Percentiles rank a stretch among this genome's conserved stretches.
Conservation (phyloP, 345 rosid species). For the rapeseed (Brassica napus) region Da-Ae NC_063446.1:24292001-24292500, state of each 20-base stretch:
- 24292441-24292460: constrained; percentile 25
- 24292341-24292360: background rate
- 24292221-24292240: constrained; percentile 98
- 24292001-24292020: background rate
- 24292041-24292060: constrained; percentile 3
- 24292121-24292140: constrained; percentile 87
- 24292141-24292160: constrained; percentile 54
- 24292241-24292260: constrained; percentile 86
- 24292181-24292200: constrained; percentile 8
- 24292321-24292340: constrained; percentile 21
- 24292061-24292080: constrained; percentile 90
- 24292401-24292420: constrained; percentile 20
- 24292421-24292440: constrained; percentile 89
- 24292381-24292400: background rate
- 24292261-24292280: constrained; percentile 97
- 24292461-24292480: constrained; percentile 91
- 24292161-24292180: constrained; percentile 7
- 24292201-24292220: constrained; percentile 56
- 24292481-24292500: constrained; percentile 84
- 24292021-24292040: background rate
- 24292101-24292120: constrained; percentile 67
- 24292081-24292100: constrained; percentile 84
- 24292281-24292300: constrained; percentile 92
- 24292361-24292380: background rate
- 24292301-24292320: constrained; percentile 93